Evolutionary conservation across 768 basidiomycete species (phyloP), one percentile per base, ranked within the genome.

Genomic region (Naganishia randhawae): DNA sequence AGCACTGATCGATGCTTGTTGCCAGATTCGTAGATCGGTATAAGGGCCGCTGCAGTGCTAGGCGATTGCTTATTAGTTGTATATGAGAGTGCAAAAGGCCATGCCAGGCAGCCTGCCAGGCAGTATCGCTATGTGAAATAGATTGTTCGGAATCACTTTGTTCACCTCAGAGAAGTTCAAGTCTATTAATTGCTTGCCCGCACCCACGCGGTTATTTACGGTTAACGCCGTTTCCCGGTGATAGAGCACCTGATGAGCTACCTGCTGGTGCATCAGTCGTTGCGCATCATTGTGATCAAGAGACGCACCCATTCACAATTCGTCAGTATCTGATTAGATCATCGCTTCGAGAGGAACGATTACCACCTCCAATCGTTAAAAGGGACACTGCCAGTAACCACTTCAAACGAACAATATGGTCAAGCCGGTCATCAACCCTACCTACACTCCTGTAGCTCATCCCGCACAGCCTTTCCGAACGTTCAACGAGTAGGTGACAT

Each of bases 1-100:
- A 48, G 41, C 33, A 52, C 63, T 29, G 63, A 65, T 31, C 22
- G 63, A 51, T 65, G 63, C 33, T 37, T 52, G 33, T 65, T 51
- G 45, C 63, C 63, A 8, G 41, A 42, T 33, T 65, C 50, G 17
- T 65, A 65, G 45, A 27, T 17, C 4, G 45, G 45, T 13, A 13
- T 6, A 11, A 3, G 45, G 11, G 45, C 19, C 3, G 19, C 1
- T 22, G 3, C n/a, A n/a, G n/a, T n/a, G n/a, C n/a, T n/a, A n/a
- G n/a, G n/a, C n/a, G n/a, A n/a, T n/a, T n/a, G n/a, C n/a, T n/a
- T n/a, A n/a, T n/a, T n/a, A n/a, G n/a, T n/a, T n/a, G n/a, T n/a
- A n/a, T n/a, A n/a, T n/a, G n/a, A n/a, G n/a, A n/a, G n/a, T n/a
- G n/a, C n/a, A n/a, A n/a, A n/a, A n/a, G n/a, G n/a, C n/a, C n/a